These are phyloP conservation scores for Abrus pulchellus DNA, from an alignment of 306 rosid genomes.

Conservation along the genomic window DNA sequence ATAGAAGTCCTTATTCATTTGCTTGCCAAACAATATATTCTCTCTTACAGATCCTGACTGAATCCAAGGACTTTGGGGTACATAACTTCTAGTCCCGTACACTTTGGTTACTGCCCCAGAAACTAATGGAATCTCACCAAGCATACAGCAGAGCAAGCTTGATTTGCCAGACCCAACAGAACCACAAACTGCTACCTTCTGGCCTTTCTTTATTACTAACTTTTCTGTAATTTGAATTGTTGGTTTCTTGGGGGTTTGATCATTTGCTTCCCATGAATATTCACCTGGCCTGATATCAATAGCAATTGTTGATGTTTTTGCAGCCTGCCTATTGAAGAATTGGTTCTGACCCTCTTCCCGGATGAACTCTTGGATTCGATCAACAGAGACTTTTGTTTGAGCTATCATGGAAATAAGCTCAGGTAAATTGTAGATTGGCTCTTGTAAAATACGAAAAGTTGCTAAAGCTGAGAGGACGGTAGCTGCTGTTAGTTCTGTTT, in stretches of 20 bases:
- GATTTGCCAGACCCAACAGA: constrained; percentile 95
- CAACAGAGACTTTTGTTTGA: constrained; percentile 87
- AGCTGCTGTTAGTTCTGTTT: constrained; percentile 78
- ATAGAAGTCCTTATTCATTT: constrained; percentile 63
- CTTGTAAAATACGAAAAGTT: constrained; percentile 88
- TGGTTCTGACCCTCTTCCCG: constrained; percentile 71
- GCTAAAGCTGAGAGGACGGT: constrained; percentile 88
- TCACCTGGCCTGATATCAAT: constrained; percentile 74
- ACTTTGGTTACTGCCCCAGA: constrained; percentile 68
- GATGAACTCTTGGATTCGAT: constrained; percentile 73
- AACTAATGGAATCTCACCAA: constrained; percentile 82
- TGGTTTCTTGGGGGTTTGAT: constrained; percentile 62
- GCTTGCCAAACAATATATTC: constrained; percentile 81
- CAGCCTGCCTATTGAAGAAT: constrained; percentile 44
- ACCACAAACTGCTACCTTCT: constrained; percentile 88
- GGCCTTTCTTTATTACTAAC: constrained; percentile 67
- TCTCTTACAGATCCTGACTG: constrained; percentile 90
- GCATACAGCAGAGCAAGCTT: constrained; percentile 76
- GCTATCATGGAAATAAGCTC: constrained; percentile 94
- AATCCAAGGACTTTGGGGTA: constrained; percentile 96
- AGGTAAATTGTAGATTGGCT: constrained; percentile 92
- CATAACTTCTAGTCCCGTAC: constrained; percentile 77
- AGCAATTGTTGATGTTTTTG: constrained; percentile 52
- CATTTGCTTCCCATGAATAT: constrained; percentile 75
- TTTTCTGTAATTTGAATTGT: constrained; percentile 62